phyloP scores from a whole-genome alignment of 768 basidiomycete species.

The Boletus edulis region DNA sequence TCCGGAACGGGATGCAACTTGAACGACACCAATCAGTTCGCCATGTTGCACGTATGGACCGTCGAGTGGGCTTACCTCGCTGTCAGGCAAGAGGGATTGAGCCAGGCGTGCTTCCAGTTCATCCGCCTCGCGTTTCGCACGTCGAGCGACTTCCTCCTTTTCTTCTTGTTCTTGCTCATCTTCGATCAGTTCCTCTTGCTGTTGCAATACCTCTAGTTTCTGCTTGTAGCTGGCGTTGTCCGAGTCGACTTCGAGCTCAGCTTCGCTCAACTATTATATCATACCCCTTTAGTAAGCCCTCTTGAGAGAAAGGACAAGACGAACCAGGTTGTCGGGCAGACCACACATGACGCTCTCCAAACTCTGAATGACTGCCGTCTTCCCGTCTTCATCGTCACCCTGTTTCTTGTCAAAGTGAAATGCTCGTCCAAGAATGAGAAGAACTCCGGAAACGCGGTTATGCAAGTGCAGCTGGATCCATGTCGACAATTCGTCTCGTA shows the following conservation, averaged over 20 bases:
- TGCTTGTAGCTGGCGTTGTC: conserved; percentile 96
- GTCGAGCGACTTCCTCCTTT: conserved; percentile 89
- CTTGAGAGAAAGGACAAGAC: conserved; percentile 26
- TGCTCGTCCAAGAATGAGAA: conserved; percentile 90
- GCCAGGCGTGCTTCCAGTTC: conserved; percentile 79
- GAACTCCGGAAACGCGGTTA: conserved; percentile 88
- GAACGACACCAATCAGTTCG: not conserved
- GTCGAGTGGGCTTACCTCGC: conserved; percentile 56
- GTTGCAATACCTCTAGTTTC: conserved; percentile 95
- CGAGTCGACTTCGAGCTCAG: conserved; percentile 93
- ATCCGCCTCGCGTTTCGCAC: conserved; percentile 76
- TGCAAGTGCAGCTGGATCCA: conserved; percentile 94
- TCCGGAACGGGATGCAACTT: conserved; percentile 63
- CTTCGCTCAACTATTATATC: conserved; percentile 81
- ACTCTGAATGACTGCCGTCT: conserved; percentile 73
- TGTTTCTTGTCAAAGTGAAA: conserved; percentile 87
- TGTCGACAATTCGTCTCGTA: conserved; percentile 85
- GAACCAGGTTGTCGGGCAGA: conserved; percentile 89
- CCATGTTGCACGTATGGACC: not conserved
- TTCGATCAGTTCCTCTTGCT: conserved; percentile 99
- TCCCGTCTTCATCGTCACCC: conserved; percentile 77
- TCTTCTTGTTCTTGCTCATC: conserved; percentile 99
- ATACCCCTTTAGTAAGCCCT: not conserved
- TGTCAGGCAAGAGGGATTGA: conserved; percentile 81
- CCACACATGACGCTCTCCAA: conserved; percentile 89